These are phyloP conservation scores for Malus fusca DNA, from an alignment of 306 rosid genomes.

Conservation along the genomic window DNA sequence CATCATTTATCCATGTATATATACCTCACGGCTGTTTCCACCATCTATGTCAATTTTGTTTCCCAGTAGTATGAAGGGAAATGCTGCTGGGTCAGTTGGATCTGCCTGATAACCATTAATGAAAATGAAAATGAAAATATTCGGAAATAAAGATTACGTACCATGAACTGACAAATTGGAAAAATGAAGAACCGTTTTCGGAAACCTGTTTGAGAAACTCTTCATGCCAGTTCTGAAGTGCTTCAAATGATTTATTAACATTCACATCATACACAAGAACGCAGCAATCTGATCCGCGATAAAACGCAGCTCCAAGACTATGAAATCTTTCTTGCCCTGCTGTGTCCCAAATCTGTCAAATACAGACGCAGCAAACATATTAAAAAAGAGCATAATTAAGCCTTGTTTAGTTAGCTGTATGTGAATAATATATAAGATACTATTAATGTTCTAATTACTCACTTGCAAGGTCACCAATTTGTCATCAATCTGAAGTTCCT, in stretches of 20 bases:
- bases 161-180: neutral
- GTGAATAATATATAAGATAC: no score
- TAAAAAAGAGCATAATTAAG: neutral
- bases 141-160: neutral
- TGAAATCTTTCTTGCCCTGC: constrained; percentile 96
- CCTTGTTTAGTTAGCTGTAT: neutral
- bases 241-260: constrained; percentile 51
- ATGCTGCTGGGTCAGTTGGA: constrained; percentile 40
- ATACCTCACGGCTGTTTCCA: constrained; percentile 59
- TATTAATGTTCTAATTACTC: constrained; percentile 4
- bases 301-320: constrained; percentile 79
- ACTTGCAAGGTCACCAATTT: constrained; percentile 80
- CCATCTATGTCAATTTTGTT: constrained; percentile 72
- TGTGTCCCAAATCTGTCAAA: constrained; percentile 87
- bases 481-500: constrained; percentile 70
- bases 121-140: neutral
- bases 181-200: neutral
- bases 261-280: constrained; percentile 83
- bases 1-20: neutral
- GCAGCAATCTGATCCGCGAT: constrained; percentile 92
- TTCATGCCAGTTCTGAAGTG: constrained; percentile 72
- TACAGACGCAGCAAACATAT: neutral
- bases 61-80: constrained; percentile 74
- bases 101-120: constrained; percentile 44
- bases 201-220: constrained; percentile 82